Conservation (phyloP, 768 basidiomycete genomes). For the Lactarius evosmus region DNA sequence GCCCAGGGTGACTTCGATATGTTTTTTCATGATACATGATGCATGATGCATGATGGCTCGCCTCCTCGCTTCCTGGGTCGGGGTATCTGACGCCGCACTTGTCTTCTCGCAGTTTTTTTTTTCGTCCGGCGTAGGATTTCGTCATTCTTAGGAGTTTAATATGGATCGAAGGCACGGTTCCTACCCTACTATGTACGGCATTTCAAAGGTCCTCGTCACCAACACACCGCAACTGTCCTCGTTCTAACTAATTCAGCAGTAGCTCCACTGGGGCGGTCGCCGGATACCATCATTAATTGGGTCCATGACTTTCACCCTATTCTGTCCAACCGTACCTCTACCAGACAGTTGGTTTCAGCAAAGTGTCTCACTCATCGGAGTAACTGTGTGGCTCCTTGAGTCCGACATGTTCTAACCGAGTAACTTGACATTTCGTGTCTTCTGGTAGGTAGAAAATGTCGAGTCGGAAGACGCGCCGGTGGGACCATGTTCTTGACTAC, state of each 20-base stretch:
- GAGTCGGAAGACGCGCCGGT: background rate
- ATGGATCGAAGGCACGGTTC: background rate
- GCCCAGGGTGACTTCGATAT: background rate
- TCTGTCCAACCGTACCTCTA: background rate
- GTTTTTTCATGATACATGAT: background rate
- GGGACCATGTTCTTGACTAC: background rate
- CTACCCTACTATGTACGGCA: background rate
- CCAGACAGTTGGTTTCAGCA: background rate
- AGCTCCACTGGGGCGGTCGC: background rate
- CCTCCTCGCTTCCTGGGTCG: background rate
- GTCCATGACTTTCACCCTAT: background rate
- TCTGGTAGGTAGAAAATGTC: background rate
- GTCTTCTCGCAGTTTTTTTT: background rate
- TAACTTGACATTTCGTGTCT: background rate
- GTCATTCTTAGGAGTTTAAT: background rate
- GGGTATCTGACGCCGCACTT: background rate
- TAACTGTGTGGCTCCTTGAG: background rate
- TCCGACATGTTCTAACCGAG: background rate
- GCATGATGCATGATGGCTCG: background rate
- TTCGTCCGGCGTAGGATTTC: background rate
- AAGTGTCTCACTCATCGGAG: background rate
- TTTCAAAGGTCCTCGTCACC: background rate
- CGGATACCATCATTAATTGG: too few relatives aligned
- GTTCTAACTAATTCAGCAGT: background rate
- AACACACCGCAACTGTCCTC: background rate